Evolutionary conservation across 768 basidiomycete genomes (phyloP).

Genomic region (Boletus eberwhitei): DNA sequence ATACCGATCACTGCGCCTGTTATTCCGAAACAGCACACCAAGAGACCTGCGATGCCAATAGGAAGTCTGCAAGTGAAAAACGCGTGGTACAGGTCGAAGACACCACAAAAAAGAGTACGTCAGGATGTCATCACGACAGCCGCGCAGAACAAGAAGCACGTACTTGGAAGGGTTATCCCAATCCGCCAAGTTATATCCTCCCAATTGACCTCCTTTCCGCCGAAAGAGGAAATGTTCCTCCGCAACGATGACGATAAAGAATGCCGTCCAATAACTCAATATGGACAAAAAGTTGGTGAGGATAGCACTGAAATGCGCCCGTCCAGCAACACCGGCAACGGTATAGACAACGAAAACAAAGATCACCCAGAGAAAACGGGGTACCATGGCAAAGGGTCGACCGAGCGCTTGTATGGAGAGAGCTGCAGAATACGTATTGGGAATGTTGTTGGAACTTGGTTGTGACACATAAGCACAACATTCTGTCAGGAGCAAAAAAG

Average conservation of each 20-base stretch:
- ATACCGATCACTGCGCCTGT: constrained; percentile 50
- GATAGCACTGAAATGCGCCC: constrained; percentile 43
- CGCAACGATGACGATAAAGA: constrained; percentile 43
- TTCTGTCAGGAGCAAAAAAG: background rate
- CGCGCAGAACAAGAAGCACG: constrained; percentile 7
- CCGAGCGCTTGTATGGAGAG: constrained; percentile 45
- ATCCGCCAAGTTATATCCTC: constrained; percentile 50
- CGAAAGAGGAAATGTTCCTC: constrained; percentile 51
- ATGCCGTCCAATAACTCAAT: constrained; percentile 44
- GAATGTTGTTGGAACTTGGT: constrained; percentile 39
- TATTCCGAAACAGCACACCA: constrained; percentile 46
- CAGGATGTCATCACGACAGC: background rate
- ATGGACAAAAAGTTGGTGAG: constrained; percentile 43
- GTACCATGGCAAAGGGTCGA: constrained; percentile 41
- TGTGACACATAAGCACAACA: background rate
- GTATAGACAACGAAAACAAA: constrained; percentile 39
- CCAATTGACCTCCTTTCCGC: constrained; percentile 36
- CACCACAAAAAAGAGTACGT: background rate
- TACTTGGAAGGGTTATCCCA: constrained; percentile 42
- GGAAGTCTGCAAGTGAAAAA: constrained; percentile 36
- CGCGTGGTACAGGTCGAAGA: too few relatives aligned
- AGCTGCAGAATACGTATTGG: constrained; percentile 45
- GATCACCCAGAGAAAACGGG: constrained; percentile 46
- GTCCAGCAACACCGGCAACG: constrained; percentile 39
- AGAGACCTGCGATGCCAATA: constrained; percentile 44